Evolutionary conservation across 2,329 filamentous ascomycete species (phyloP).

Genomic region (Apiospora aurea): DNA sequence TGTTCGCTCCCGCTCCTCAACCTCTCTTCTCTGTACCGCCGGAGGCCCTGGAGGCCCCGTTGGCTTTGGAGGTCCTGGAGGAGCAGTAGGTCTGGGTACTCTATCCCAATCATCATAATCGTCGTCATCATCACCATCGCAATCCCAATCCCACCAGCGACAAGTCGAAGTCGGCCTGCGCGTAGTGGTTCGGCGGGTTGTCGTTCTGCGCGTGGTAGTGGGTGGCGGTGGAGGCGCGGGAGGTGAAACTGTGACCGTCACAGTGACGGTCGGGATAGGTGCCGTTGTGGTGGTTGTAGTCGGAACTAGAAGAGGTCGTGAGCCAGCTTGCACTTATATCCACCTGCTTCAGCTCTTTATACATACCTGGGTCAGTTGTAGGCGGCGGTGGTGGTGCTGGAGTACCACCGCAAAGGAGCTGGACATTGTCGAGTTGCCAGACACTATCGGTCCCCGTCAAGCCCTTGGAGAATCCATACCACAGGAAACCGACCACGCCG

Average conservation of each 20-base stretch:
- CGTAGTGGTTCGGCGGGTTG: not conserved
- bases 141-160: not conserved
- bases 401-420: not conserved
- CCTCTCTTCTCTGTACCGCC: not conserved
- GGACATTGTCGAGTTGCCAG: conserved; percentile 45
- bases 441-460: conserved; percentile 42
- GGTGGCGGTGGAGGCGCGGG: not conserved
- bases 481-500: conserved; percentile 53
- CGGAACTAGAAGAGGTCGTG: not conserved
- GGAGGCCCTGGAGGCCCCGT: not conserved
- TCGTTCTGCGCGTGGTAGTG: not conserved
- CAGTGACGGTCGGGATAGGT: not conserved
- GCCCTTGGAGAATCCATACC: conserved; percentile 42
- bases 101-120: not conserved
- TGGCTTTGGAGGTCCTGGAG: not conserved
- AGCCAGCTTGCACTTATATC: not conserved
- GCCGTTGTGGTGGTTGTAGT: not conserved
- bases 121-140: not conserved
- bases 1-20: not conserved
- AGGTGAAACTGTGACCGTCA: not conserved
- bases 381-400: not conserved
- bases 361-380: not conserved
- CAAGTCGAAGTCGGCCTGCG: not conserved
- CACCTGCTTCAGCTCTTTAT: not conserved
- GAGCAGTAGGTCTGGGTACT: not conserved